These are phyloP conservation scores for Mucor ambiguus DNA, from an alignment of 371 early-diverging fungal species.

Conservation along the genomic window DNA sequence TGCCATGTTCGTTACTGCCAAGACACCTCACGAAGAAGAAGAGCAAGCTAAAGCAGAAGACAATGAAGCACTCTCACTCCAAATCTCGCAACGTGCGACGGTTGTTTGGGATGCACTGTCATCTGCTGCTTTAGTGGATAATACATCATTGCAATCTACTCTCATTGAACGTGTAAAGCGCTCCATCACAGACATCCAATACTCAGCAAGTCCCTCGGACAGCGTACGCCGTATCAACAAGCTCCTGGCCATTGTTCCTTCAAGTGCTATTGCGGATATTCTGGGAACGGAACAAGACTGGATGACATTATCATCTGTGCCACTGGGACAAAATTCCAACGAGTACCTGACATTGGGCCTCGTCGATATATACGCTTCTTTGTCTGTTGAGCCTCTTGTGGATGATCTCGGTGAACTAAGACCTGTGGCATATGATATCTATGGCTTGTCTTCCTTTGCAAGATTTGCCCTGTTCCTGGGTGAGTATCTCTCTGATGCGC, in stretches of 20 bases:
- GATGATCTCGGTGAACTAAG: constrained; percentile 38
- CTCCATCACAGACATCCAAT: constrained; percentile 48
- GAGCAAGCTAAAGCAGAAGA: constrained; percentile 15
- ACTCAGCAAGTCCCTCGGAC: constrained; percentile 37
- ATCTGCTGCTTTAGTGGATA: background rate
- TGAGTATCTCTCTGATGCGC: constrained; percentile 33
- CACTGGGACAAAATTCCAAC: constrained; percentile 21
- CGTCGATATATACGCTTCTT: constrained; percentile 21
- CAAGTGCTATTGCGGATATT: constrained; percentile 1
- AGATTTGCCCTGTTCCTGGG: constrained; percentile 52
- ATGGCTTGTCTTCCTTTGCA: constrained; percentile 59
- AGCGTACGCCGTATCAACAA: constrained; percentile 26
- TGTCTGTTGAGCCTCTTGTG: constrained; percentile 20
- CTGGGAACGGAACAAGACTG: constrained; percentile 31
- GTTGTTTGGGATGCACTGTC: constrained; percentile 27
- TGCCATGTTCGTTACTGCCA: constrained; percentile 26
- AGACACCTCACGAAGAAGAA: constrained; percentile 14
- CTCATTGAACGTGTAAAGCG: constrained; percentile 42
- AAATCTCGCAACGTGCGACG: constrained; percentile 9
- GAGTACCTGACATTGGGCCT: constrained; percentile 27
- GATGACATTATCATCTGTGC: constrained; percentile 8
- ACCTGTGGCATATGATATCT: constrained; percentile 50
- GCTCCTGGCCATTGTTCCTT: constrained; percentile 10
- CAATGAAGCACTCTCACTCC: constrained; percentile 8
- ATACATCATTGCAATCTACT: background rate